Conservation (phyloP, 179 eudicot species). For the Patellifolia procumbens region DNA sequence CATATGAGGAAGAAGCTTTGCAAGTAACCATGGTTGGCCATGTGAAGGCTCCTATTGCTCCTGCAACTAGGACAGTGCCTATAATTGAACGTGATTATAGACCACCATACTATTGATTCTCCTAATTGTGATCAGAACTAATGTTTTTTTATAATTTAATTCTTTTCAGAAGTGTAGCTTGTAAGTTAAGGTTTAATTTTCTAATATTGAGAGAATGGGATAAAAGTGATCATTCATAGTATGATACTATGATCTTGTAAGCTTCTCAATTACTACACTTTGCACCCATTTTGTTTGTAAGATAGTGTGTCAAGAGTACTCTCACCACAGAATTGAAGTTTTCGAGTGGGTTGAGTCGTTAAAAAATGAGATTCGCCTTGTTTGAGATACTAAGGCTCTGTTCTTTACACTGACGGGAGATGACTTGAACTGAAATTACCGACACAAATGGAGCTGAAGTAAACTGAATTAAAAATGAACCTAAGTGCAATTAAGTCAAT, state of each 20-base stretch:
- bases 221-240: background rate
- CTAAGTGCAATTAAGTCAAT: too few relatives aligned
- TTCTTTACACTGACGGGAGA: too few relatives aligned
- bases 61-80: slow-evolving; percentile 60
- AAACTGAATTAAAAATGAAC: too few relatives aligned
- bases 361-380: too few relatives aligned
- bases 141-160: slow-evolving; percentile 9
- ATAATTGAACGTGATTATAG: slow-evolving; percentile 54
- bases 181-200: slow-evolving; percentile 28
- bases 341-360: too few relatives aligned
- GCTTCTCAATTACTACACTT: background rate
- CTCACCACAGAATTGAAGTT: too few relatives aligned
- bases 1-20: slow-evolving; percentile 91
- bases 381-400: too few relatives aligned
- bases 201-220: background rate
- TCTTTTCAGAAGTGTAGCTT: slow-evolving; percentile 31
- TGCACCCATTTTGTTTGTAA: background rate
- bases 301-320: too few relatives aligned
- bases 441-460: too few relatives aligned
- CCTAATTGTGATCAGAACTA: background rate
- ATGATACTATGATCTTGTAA: background rate
- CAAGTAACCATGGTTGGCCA: slow-evolving; percentile 94
- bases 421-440: too few relatives aligned
- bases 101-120: slow-evolving; percentile 35
- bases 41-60: slow-evolving; percentile 68